Conservation (phyloP, 371 early-diverging fungal species). For the Mucor racemosus region DNA sequence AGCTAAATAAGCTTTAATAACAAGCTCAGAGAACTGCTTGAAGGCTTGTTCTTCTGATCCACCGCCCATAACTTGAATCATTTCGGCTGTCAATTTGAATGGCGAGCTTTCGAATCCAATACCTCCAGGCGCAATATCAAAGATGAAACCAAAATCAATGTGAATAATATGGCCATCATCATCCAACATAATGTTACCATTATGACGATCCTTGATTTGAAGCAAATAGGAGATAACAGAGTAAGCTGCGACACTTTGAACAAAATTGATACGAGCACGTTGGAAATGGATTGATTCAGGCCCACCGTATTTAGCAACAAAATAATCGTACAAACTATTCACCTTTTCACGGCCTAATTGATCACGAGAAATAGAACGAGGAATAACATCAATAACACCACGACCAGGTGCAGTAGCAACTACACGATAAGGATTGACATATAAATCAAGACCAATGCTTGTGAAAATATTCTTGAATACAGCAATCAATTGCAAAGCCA, state of each 20-base stretch:
- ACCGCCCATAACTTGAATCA: slow-evolving; percentile 97
- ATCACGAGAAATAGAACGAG: slow-evolving; percentile 96
- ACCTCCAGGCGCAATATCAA: slow-evolving; percentile 99
- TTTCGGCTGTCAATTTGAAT: slow-evolving; percentile 98
- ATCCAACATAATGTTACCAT: slow-evolving; percentile 99
- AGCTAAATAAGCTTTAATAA: slow-evolving; percentile 92
- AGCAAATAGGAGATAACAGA: slow-evolving; percentile 95
- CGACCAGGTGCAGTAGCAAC: slow-evolving; percentile 98
- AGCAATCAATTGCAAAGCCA: slow-evolving; percentile 97
- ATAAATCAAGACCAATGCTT: slow-evolving; percentile 90
- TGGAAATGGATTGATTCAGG: slow-evolving; percentile 92
- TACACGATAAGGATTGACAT: slow-evolving; percentile 97
- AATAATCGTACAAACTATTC: slow-evolving; percentile 96
- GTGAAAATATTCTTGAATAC: slow-evolving; percentile 98
- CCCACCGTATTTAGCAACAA: slow-evolving; percentile 92
- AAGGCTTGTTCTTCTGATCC: slow-evolving; percentile 82
- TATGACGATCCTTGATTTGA: slow-evolving; percentile 99
- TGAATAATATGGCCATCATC: slow-evolving; percentile 97
- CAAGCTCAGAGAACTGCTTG: slow-evolving; percentile 87
- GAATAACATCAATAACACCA: slow-evolving; percentile 99
- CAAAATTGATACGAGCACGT: slow-evolving; percentile 94
- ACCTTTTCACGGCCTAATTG: slow-evolving; percentile 98
- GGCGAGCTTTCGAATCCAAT: slow-evolving; percentile 97
- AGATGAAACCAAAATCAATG: slow-evolving; percentile 99
- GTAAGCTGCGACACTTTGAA: slow-evolving; percentile 97